A percentile compares a stretch with the other conserved stretches of the same genome.
These are phyloP conservation scores for Lentinula lateritia DNA, from an alignment of 768 basidiomycete species.

Conservation along the genomic window DNA sequence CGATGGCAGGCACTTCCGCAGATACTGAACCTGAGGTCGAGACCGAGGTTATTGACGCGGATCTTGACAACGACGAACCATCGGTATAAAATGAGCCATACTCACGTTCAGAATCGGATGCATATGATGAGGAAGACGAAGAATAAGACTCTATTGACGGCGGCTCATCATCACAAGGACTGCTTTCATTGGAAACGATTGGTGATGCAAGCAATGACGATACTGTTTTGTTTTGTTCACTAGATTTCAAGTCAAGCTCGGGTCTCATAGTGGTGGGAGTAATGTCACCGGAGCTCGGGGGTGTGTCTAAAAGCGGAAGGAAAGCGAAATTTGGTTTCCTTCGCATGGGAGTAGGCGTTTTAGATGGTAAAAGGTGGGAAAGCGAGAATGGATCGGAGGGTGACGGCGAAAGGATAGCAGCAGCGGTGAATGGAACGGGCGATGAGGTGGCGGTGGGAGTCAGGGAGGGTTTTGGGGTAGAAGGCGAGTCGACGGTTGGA, in stretches of 20 bases:
- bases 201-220: not conserved
- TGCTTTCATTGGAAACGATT: not conserved
- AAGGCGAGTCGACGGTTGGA: not conserved
- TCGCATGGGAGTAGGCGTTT: conserved; percentile 8
- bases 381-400: conserved; percentile 7
- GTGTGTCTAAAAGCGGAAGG: conserved; percentile 31
- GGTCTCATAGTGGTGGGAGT: not conserved
- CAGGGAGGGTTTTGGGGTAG: not conserved
- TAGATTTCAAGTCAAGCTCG: not conserved
- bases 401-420: not conserved
- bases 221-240: not conserved
- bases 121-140: conserved; percentile 11
- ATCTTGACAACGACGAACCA: not conserved
- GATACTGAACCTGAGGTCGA: not conserved
- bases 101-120: conserved; percentile 5
- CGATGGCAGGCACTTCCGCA: not conserved
- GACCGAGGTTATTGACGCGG: conserved; percentile 2
- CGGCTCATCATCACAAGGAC: not conserved
- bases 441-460: not conserved
- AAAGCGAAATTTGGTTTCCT: conserved; percentile 27
- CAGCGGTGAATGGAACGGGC: not conserved
- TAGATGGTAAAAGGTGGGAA: conserved; percentile 6
- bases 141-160: not conserved
- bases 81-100: not conserved
- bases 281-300: conserved; percentile 13